A percentile compares a stretch with the other conserved stretches of the same genome.
phyloP scores from a whole-genome alignment of 2,329 filamentous ascomycete species.

The Tolypocladium sp. region DNA sequence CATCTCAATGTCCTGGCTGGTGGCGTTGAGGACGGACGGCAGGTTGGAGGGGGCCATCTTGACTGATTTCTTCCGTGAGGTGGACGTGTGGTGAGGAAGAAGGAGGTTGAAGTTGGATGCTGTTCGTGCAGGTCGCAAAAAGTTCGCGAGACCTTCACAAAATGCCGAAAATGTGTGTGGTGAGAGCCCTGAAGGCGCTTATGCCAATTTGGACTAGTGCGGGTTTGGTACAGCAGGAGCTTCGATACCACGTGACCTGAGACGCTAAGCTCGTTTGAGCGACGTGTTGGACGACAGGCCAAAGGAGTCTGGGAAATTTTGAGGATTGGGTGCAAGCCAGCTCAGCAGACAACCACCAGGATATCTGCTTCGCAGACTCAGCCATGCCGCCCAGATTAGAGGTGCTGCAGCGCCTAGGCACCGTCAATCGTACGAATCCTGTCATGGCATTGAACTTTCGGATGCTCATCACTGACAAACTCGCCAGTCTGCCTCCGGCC shows the following conservation, averaged over 20 bases:
- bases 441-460: background rate
- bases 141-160: conserved; percentile 30
- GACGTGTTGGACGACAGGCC: background rate
- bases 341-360: background rate
- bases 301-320: conserved; percentile 22
- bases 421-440: conserved; percentile 46
- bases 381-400: conserved; percentile 62
- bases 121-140: conserved; percentile 24
- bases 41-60: conserved; percentile 95
- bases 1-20: conserved; percentile 98
- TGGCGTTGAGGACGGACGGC: conserved; percentile 92
- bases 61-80: conserved; percentile 35
- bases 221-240: rapidly evolving
- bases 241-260: conserved; percentile 19
- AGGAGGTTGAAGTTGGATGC: conserved; percentile 16
- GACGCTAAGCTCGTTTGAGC: conserved; percentile 13
- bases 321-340: conserved; percentile 8
- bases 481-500: conserved; percentile 51
- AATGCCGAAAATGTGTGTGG: conserved; percentile 31
- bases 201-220: conserved; percentile 10
- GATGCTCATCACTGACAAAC: conserved; percentile 10
- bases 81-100: conserved; percentile 17
- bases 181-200: conserved; percentile 25
- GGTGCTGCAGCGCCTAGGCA: conserved; percentile 48
- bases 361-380: conserved; percentile 11